Conservation (phyloP, 495 filamentous ascomycete species). For the Margaritispora aquatica region DNA sequence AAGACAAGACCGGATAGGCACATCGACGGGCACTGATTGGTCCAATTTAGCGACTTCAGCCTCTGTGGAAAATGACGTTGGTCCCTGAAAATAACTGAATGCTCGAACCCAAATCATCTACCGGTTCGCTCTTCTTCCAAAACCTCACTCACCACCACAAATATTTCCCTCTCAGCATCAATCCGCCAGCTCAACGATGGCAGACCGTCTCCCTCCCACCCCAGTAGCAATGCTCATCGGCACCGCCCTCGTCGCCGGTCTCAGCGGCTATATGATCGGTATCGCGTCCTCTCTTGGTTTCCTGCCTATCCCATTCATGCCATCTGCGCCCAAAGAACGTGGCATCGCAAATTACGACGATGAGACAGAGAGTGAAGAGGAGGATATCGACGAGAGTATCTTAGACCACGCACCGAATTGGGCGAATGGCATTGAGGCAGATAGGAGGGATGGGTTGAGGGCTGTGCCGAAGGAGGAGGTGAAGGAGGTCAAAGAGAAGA, state of each 20-base stretch:
- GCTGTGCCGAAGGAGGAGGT: slow-evolving; percentile 18
- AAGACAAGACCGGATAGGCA: too few species aligned
- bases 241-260: slow-evolving; percentile 56
- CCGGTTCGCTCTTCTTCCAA: background rate
- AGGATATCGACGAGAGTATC: slow-evolving; percentile 43
- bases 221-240: slow-evolving; percentile 41
- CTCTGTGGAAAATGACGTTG: background rate
- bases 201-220: slow-evolving; percentile 19
- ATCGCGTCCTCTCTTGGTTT: slow-evolving; percentile 45
- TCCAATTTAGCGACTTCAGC: background rate
- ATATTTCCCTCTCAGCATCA: background rate
- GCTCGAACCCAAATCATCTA: background rate
- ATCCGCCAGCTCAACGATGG: slow-evolving; percentile 8
- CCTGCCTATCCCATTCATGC: slow-evolving; percentile 35
- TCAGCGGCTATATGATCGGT: slow-evolving; percentile 56
- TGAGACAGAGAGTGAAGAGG: slow-evolving; percentile 44
- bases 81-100: background rate
- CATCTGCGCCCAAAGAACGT: background rate
- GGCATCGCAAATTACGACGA: slow-evolving; percentile 19
- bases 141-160: background rate
- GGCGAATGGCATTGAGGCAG: slow-evolving; percentile 43
- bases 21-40: too few species aligned
- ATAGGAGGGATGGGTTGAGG: slow-evolving; percentile 40
- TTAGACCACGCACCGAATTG: slow-evolving; percentile 57
- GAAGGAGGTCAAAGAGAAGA: slow-evolving; percentile 1